These are phyloP conservation scores for Dysphania ambrosioides DNA, from an alignment of 148 eudicot genomes.

Conservation along the genomic window DNA sequence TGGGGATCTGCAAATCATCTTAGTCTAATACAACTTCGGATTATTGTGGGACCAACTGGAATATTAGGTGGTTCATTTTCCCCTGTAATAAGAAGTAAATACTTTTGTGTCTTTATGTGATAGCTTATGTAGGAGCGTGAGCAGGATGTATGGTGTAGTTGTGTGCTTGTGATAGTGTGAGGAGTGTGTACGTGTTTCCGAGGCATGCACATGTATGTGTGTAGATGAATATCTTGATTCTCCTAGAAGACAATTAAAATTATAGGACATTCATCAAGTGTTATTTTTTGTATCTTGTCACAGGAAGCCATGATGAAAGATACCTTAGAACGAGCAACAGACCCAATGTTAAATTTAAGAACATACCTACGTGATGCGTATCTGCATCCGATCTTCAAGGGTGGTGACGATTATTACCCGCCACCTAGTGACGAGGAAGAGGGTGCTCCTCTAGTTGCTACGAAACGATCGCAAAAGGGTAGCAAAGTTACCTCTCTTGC, in stretches of 20 bases:
- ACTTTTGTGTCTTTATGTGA: too few species aligned
- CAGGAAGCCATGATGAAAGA: constrained; percentile 94
- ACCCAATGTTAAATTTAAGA: constrained; percentile 71
- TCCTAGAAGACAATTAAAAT: too few species aligned
- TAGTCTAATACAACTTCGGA: too few species aligned
- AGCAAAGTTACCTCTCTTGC: constrained; percentile 47
- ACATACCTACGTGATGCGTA: constrained; percentile 77
- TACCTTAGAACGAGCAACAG: constrained; percentile 80
- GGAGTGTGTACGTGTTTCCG: too few species aligned
- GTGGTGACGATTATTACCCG: constrained; percentile 35
- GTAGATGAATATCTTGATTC: too few species aligned
- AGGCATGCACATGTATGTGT: too few species aligned
- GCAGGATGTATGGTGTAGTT: neutral
- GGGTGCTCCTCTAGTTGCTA: constrained; percentile 59
- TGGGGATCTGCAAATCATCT: neutral
- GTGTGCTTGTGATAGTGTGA: too few species aligned
- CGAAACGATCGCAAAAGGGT: constrained; percentile 62
- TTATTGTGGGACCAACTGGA: neutral
- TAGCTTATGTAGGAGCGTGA: too few species aligned
- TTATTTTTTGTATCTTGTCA: neutral
- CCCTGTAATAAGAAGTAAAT: too few species aligned
- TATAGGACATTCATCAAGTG: neutral
- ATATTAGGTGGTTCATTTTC: neutral
- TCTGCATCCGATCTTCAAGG: constrained; percentile 73
- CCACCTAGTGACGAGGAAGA: constrained; percentile 57